Evolutionary conservation across 2,329 filamentous ascomycete species (phyloP).

Genomic region (Penicillium sp.): DNA sequence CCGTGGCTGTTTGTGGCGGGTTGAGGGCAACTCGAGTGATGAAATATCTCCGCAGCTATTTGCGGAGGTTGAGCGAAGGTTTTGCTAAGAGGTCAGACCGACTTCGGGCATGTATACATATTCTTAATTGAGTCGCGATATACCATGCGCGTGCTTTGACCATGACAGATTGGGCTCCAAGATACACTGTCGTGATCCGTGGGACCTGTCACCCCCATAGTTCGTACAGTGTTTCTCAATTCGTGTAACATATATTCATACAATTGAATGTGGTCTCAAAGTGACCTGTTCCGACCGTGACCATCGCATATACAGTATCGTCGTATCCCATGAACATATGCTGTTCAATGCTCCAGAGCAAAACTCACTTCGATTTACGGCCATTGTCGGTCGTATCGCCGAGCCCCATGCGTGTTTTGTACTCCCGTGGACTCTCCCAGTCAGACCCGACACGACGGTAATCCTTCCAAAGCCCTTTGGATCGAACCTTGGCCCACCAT

Average conservation of each 20-base stretch:
- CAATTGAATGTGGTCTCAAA: background rate
- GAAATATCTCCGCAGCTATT: constrained; percentile 93
- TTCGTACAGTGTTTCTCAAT: constrained; percentile 17
- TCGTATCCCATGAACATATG: constrained; percentile 15
- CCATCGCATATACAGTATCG: constrained; percentile 14
- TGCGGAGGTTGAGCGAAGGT: constrained; percentile 74
- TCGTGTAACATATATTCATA: constrained; percentile 23
- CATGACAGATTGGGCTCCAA: background rate
- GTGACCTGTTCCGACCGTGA: no score
- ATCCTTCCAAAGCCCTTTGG: constrained; percentile 70
- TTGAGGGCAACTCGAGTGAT: constrained; percentile 84
- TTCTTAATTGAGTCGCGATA: constrained; percentile 11
- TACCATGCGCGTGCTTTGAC: constrained; percentile 9
- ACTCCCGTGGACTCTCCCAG: constrained; percentile 82
- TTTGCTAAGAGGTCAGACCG: constrained; percentile 46
- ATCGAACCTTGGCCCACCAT: constrained; percentile 59
- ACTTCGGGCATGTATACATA: constrained; percentile 10
- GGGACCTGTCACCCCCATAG: no score
- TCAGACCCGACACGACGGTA: constrained; percentile 51
- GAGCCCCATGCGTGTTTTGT: constrained; percentile 63
- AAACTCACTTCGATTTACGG: constrained; percentile 14
- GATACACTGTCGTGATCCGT: background rate
- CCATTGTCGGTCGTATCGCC: constrained; percentile 40
- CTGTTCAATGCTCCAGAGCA: background rate
- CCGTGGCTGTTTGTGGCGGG: constrained; percentile 79